phyloP scores from a whole-genome alignment of 371 early-diverging fungal species.

The Mortierella sp. region DNA sequence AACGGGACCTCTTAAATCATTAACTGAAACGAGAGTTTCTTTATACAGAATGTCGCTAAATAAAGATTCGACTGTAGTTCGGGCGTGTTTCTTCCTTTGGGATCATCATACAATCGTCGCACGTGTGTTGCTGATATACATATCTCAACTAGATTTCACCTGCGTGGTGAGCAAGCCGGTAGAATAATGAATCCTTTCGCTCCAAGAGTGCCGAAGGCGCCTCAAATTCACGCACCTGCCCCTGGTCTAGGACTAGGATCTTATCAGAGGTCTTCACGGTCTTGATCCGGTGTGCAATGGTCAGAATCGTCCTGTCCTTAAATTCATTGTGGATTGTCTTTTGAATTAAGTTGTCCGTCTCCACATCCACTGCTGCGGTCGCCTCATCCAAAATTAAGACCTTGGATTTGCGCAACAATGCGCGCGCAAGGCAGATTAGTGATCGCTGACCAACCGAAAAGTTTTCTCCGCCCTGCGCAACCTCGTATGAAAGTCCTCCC shows the following conservation, averaged over 20 bases:
- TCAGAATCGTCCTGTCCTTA: constrained; percentile 68
- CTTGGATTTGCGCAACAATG: constrained; percentile 75
- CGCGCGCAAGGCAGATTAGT: constrained; percentile 89
- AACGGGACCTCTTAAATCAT: no score
- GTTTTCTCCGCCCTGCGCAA: constrained; percentile 77
- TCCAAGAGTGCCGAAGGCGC: constrained; percentile 64
- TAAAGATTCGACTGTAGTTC: no score
- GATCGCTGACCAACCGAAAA: constrained; percentile 91
- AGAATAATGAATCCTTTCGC: constrained; percentile 58
- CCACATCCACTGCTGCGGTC: constrained; percentile 80
- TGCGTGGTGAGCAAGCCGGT: constrained; percentile 51
- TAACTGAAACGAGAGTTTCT: no score
- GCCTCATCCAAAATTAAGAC: constrained; percentile 89
- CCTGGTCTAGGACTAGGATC: constrained; percentile 85
- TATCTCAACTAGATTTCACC: constrained; percentile 23
- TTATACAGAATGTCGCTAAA: no score
- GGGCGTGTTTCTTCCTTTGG: no score
- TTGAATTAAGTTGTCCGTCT: constrained; percentile 80
- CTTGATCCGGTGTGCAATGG: constrained; percentile 79
- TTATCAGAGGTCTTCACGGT: constrained; percentile 92
- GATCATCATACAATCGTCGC: no score
- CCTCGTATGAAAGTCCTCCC: constrained; percentile 43
- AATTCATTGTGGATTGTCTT: constrained; percentile 80
- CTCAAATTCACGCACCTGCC: constrained; percentile 79
- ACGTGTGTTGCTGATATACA: no score